phyloP scores from a whole-genome alignment of 2,329 filamentous ascomycete genomes.

The Hypoxylon sp. region DNA sequence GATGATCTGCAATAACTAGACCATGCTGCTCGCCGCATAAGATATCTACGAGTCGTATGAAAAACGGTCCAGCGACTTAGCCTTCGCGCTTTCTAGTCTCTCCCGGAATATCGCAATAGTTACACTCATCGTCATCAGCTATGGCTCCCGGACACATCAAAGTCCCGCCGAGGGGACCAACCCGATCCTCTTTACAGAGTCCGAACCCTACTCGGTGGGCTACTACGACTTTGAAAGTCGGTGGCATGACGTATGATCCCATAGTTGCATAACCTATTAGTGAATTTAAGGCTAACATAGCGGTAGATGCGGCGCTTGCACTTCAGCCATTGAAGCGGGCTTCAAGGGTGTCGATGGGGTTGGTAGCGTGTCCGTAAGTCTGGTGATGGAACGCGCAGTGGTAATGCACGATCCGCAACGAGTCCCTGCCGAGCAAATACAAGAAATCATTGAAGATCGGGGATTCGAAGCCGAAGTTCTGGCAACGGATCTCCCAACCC shows the following conservation, averaged over 20 bases:
- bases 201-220: constrained; percentile 76
- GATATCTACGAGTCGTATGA: constrained; percentile 21
- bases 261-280: not conserved
- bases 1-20: constrained; percentile 32
- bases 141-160: constrained; percentile 69
- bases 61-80: constrained; percentile 20
- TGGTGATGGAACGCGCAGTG: constrained; percentile 97
- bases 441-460: constrained; percentile 89
- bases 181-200: constrained; percentile 54
- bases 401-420: constrained; percentile 86
- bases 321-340: constrained; percentile 92
- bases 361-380: constrained; percentile 88
- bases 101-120: constrained; percentile 14
- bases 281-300: constrained; percentile 51
- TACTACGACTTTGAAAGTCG: constrained; percentile 90
- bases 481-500: constrained; percentile 80
- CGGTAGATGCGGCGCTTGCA: constrained; percentile 89
- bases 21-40: constrained; percentile 45
- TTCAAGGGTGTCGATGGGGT: constrained; percentile 88
- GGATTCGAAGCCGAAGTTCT: constrained; percentile 93
- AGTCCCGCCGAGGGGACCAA: constrained; percentile 60
- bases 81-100: constrained; percentile 9
- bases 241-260: constrained; percentile 78
- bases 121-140: constrained; percentile 31
- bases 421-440: constrained; percentile 81